Base-by-base conservation (phyloP, 495 filamentous ascomycete species). In the Xanthoparmelia taractica region DNA sequence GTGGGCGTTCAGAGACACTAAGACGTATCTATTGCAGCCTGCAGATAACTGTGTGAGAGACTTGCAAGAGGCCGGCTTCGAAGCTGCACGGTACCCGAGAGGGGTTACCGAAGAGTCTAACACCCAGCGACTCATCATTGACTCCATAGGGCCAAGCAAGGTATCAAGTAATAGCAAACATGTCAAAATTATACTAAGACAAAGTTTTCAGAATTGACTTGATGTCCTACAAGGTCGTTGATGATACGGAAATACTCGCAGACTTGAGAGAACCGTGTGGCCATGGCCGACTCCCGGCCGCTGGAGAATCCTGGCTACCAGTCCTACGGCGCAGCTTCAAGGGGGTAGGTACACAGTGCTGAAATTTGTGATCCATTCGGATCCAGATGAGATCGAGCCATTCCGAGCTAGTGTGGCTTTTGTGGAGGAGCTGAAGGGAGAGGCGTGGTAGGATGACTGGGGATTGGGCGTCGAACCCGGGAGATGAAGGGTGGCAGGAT, bases 1-100 rank as follows among this genome's bases (percentile, higher is more conserved):
- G 81, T 82, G 80, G 80, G 68, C 76, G 20, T 79, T 79, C 33
- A 72, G 74, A 17, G 80, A 84, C 64, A 77, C 78, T 2, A 75
- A 80, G 2, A 57, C 37, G 3, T 78, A 84, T 67, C 77, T 77
- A 0, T 58, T 82, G 11, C 67, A 72, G 0, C 59, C 65, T 27
- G 68, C 73, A 36, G 27, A 58, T 0, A 56, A 62, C 0, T 83
- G 79, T 80, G 66, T 78, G 41, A 47, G 48, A 0, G 72, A 72
- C 31, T 62, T 84, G 12, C 71, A 74, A 27, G 38, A 70, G 5
- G 75, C 64, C 0, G 81, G 80, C 0, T 84, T 72, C 66, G 74
- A 74, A 20, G 69, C 78, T 65, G 75, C 80, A 2, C 76, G 79
- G n/a, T 82, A 78, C 76, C 79, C 76, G 1, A 78, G 78, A 60